Evolutionary conservation across 805 yeast genomes (phyloP), one percentile per base, ranked within the genome.

Genomic region (Suhomyces vadensis): DNA sequence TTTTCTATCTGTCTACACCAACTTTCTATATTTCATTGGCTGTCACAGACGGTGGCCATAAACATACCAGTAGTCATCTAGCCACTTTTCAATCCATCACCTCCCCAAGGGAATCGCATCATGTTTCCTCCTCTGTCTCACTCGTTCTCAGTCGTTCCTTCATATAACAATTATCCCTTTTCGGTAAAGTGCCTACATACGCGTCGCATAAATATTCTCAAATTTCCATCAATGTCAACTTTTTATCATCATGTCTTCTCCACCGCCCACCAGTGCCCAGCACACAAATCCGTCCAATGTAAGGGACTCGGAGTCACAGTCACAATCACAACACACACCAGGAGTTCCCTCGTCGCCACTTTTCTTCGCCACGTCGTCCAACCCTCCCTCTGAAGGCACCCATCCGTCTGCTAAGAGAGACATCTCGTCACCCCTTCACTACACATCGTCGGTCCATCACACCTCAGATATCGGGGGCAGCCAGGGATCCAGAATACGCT

Each of bases 301-400:
- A 3, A 55, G 60, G 35, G 65, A 63, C 8, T 56, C 74, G 5
- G 67, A 68, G 40, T 61, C 68, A 2, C 79, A 59, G 60, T 57
- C 61, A 45, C 66, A 63, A 42, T 52, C 65, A 22, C 66, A 63
- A 43, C 69, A 61, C 44, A 61, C 59, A 14, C 58, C 58, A 0
- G 55, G 50, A 5, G 79, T 76, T 29, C 81, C 83, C 4, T 77
- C 82, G 13, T 79, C 83, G 22, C 83, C 83, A 17, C 69, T 79
- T 49, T 77, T 78, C 45, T 71, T 78, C 57, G 76, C 75, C 26
- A 69, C 77, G 22, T 72, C 79, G 39, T 69, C 70, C 35, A 70
- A 72, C 38, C 65, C 67, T 4, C 59, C 63, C 37, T 65, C 73
- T 14, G 75, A 67, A 46, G 44, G 44, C 26, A 52, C 48, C 36